Evolutionary conservation across 306 rosid genomes (phyloP), one percentile per base, ranked within the genome.

Genomic region (Trifolium dubium): DNA sequence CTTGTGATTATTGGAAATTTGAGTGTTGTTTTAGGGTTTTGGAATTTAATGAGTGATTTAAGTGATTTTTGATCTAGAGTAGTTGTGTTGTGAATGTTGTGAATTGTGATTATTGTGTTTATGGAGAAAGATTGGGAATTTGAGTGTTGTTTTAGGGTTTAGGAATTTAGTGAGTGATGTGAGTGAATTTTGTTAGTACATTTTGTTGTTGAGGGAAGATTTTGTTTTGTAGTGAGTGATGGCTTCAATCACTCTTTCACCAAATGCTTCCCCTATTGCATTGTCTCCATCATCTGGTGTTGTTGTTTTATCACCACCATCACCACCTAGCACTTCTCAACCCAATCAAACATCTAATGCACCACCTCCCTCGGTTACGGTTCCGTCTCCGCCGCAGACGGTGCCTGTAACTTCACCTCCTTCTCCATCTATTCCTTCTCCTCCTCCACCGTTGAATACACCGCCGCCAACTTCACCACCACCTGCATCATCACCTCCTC

Each of bases 241-340:
- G 98, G 85, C 96, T 84, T 84, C 91, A 17, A 67, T 79, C 7
- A 54, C 82, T 31, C 93, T 83, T 75, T 81, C 97, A 60, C 96
- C 98, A 17, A 86, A 76, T 82, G 79, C 88, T 82, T 82, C 95
- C 17, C 92, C 97, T 54, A 71, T 86, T 59, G 89, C 86, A 28
- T 69, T 76, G 75, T 85, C 98, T 51, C 90, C 96, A n/a, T 37
- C 83, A 46, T 77, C 83, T 81, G 44, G 61, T 82, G 79, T 49
- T 63, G 61, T 12, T 82, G 82, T 58, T 63, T 46, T 40, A 37
- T 70, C 81, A 35, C 35, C 87, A 77, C 70, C 69, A 11, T 74
- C 92, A 8, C 29, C 77, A 51, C 65, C 79, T 30, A 76, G 85
- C 50, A 64, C 80, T 35, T 34, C 84, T 61, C 81, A 37, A n/a